Evolutionary conservation across 352 stramenopile species (phyloP).

Genomic region (Plasmopara viticola): DNA sequence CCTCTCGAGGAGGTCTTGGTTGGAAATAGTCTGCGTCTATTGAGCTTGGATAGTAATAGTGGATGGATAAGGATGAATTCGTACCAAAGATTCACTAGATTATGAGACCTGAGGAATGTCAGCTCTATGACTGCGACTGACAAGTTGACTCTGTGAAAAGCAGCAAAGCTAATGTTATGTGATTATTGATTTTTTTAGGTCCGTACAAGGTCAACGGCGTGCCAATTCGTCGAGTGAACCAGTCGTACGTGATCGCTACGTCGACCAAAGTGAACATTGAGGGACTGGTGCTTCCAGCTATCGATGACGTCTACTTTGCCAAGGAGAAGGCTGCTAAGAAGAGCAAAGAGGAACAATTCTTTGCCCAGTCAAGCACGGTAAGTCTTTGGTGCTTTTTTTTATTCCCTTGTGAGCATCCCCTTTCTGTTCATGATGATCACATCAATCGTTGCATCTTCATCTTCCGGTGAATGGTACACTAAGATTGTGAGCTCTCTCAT

Average conservation of each 20-base stretch:
- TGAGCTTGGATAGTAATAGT: background rate
- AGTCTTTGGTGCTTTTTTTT: constrained; percentile 28
- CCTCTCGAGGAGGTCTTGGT: background rate
- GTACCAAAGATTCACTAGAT: constrained; percentile 65
- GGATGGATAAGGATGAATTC: constrained; percentile 16
- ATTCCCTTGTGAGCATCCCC: constrained; percentile 18
- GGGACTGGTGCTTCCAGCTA: constrained; percentile 88
- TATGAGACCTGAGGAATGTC: constrained; percentile 87
- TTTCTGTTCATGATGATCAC: constrained; percentile 12
- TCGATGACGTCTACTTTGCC: constrained; percentile 97
- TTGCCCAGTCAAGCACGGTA: constrained; percentile 87
- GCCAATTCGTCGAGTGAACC: constrained; percentile 96
- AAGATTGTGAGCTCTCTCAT: no score
- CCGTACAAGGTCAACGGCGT: constrained; percentile 99
- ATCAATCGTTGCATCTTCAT: constrained; percentile 3
- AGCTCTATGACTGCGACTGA: no score
- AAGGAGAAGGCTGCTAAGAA: constrained; percentile 88
- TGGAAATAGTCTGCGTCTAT: background rate
- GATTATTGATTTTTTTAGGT: constrained; percentile 50
- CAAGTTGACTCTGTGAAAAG: no score
- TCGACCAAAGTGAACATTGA: constrained; percentile 95
- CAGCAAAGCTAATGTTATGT: background rate
- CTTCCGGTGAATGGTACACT: background rate
- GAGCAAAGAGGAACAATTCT: constrained; percentile 97
- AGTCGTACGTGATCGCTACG: constrained; percentile 98